phyloP scores from a whole-genome alignment of 257 asterid genomes.

The Jacaranda copaia region DNA sequence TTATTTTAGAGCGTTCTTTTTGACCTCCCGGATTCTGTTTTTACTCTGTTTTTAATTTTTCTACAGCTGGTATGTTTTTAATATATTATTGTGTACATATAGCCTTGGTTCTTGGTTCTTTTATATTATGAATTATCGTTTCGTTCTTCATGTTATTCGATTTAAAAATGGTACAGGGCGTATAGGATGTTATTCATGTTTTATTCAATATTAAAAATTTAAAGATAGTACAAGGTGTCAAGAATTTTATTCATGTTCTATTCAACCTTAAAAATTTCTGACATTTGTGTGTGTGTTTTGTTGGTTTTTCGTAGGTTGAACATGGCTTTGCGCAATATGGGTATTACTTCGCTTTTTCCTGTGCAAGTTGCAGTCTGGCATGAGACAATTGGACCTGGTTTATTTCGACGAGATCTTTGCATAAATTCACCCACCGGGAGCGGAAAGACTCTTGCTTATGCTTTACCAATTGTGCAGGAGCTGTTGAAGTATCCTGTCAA shows the following conservation, averaged over 20 bases:
- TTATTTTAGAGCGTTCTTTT: no score
- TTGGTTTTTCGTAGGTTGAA: conserved; percentile 56
- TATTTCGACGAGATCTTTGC: conserved; percentile 82
- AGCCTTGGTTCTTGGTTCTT: no score
- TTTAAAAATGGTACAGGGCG: no score
- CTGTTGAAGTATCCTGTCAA: conserved; percentile 67
- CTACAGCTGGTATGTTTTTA: no score
- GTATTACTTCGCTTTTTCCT: conserved; percentile 73
- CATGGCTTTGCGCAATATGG: conserved; percentile 68
- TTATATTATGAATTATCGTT: no score
- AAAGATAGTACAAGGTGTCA: no score
- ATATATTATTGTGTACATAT: no score
- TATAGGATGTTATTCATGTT: not conserved
- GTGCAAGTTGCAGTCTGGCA: conserved; percentile 95
- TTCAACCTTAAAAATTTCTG: not conserved
- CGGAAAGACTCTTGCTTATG: conserved; percentile 92
- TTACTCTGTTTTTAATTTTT: no score
- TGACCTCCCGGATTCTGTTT: no score
- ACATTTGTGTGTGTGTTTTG: not conserved
- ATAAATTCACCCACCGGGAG: conserved; percentile 94
- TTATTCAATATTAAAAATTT: no score
- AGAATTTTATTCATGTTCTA: not conserved
- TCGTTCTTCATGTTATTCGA: no score
- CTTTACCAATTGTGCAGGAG: conserved; percentile 84
- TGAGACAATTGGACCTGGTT: conserved; percentile 92